A percentile compares a stretch with the other conserved stretches of the same genome.
phyloP scores from a whole-genome alignment of 352 stramenopile species.

The Phytophthora megakarya region DNA sequence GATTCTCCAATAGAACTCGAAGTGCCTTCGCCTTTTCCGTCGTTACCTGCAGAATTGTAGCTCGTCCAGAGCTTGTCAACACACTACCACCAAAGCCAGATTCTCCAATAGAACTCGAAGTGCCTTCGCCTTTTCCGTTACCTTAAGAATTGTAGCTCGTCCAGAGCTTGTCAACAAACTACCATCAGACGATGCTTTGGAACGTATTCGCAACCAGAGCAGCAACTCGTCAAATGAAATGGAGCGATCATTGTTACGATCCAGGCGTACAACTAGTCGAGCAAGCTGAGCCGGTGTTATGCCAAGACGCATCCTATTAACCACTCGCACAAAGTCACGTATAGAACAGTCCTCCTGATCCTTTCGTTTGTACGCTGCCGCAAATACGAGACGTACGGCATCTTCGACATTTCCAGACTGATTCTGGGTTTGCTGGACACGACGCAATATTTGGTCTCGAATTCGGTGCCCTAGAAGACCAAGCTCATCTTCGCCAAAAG shows the following conservation, averaged over 20 bases:
- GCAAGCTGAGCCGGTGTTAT: conserved; percentile 54
- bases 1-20: conserved; percentile 27
- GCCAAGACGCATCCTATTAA: conserved; percentile 48
- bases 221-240: conserved; percentile 79
- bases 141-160: conserved; percentile 7
- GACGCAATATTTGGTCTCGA: conserved; percentile 49
- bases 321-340: conserved; percentile 42
- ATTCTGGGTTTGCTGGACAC: conserved; percentile 40
- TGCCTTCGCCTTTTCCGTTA: conserved; percentile 20
- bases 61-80: neutral
- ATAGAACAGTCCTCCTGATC: conserved; percentile 32
- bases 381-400: conserved; percentile 62
- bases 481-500: conserved; percentile 41
- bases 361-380: conserved; percentile 41
- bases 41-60: conserved; percentile 14
- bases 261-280: conserved; percentile 56
- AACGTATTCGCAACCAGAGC: conserved; percentile 57
- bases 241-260: conserved; percentile 53
- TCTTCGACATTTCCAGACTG: conserved; percentile 50
- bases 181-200: neutral
- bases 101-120: conserved; percentile 27
- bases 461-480: conserved; percentile 56
- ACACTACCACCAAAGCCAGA: neutral
- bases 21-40: conserved; percentile 24
- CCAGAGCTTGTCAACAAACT: neutral